Percentiles rank a stretch among this genome's conserved stretches.
Evolutionary conservation across 495 filamentous ascomycete species (phyloP).

Genomic region (Xylaria scruposa): DNA sequence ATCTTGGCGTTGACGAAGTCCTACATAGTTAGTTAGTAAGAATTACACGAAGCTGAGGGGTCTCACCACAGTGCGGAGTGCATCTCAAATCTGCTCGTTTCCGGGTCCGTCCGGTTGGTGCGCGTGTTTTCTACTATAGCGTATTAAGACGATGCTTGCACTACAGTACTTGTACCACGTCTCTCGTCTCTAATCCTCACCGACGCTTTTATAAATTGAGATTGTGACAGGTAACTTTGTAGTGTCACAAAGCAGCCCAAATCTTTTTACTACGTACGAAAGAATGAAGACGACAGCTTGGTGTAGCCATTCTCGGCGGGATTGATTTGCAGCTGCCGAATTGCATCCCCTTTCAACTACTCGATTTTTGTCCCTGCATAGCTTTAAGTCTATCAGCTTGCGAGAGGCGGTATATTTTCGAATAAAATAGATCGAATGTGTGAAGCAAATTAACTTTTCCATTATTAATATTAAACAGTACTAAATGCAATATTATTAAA

Average conservation of each 20-base stretch:
- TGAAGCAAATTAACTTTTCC: not conserved
- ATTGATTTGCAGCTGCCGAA: not conserved
- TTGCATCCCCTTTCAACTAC: not conserved
- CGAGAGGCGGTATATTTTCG: not conserved
- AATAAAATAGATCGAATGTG: not conserved
- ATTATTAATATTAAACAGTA: constrained; percentile 7
- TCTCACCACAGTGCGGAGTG: constrained; percentile 15
- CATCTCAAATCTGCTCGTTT: constrained; percentile 15
- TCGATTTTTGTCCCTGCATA: not conserved
- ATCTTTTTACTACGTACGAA: not conserved
- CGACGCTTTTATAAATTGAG: too few relatives aligned
- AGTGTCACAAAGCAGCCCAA: constrained; percentile 1
- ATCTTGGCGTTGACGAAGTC: constrained; percentile 8
- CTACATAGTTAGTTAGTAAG: not conserved
- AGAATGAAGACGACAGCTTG: not conserved
- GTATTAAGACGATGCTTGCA: constrained; percentile 1
- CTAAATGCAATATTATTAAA: not conserved
- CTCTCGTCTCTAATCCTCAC: not conserved
- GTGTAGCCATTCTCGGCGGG: not conserved
- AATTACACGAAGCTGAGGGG: not conserved
- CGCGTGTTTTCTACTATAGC: constrained; percentile 4
- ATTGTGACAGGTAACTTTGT: not conserved
- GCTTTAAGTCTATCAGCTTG: not conserved
- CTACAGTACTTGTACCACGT: not conserved
- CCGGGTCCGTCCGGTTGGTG: constrained; percentile 21